Evolutionary conservation across 2,329 filamentous ascomycete genomes (phyloP), one percentile per base, ranked within the genome.

Genomic region (Akanthomyces muscarius): DNA sequence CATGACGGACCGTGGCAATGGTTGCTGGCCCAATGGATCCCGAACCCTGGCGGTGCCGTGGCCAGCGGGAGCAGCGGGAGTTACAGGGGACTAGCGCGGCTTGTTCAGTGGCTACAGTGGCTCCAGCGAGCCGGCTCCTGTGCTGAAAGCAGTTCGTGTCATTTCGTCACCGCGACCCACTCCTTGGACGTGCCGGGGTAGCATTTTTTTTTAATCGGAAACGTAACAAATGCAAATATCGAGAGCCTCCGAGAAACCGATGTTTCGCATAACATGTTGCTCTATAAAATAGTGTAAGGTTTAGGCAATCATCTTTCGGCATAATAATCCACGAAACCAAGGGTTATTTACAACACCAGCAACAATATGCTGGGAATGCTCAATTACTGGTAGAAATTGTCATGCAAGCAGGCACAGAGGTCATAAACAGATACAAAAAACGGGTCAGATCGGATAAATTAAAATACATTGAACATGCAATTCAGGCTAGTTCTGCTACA

Each of bases 21-120:
- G 60, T 30, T 14, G 25, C 36, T 52, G 57, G 48, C 48, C 48
- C 50, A 61, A 55, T 54, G 50, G 59, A 54, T 54, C 51, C 55
- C 18, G 48, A 25, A 53, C 57, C 57, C 45, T 59, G 56, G 56
- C 4, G 56, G 23, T 51, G 41, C 38, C 28, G 21, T 41, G 47
- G 57, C 36, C 38, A 28, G 48, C 21, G 58, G 28, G 38, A 48
- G 21, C 28, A 41, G 18, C 4, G 41, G 41, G 25, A 42, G 42
- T 23, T 47, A 36, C 54, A 53, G 30, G 21, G 28, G 30, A 38
- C 13, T 36, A 28, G 23, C 16, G 1, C 25, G 11, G 38, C 30
- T 16, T 7, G 23, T 56, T 33, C 30, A 33, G 48, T 25, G 38
- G 30, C 11, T 59, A 36, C 54, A 47, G 55, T 51, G 48, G 23